phyloP scores from a whole-genome alignment of 2,329 filamentous ascomycete genomes.

The Beauveria bassiana region DNA sequence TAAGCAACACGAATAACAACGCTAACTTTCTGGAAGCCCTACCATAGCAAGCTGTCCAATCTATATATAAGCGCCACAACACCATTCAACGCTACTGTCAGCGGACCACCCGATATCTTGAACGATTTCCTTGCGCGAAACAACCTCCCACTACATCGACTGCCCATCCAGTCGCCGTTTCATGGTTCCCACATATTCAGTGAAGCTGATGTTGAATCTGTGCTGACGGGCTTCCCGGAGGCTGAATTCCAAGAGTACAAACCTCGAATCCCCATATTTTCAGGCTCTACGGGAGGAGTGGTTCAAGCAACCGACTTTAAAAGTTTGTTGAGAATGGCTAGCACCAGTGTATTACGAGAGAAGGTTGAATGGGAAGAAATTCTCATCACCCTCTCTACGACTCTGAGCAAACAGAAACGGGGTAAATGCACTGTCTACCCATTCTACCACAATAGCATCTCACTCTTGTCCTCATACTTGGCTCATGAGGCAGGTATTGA shows the following conservation, averaged over 20 bases:
- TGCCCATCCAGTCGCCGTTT: conserved; percentile 18
- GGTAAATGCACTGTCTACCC: background rate
- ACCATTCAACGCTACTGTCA: conserved; percentile 18
- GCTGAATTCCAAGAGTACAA: background rate
- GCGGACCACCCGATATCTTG: conserved; percentile 18
- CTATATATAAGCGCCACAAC: conserved; percentile 20
- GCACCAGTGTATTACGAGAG: background rate
- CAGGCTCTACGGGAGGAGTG: background rate
- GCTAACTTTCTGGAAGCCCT: background rate
- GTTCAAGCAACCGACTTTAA: background rate
- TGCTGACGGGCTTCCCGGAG: background rate
- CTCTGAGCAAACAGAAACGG: background rate
- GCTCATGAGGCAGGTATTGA: background rate
- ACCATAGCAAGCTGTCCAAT: background rate
- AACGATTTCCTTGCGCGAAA: background rate
- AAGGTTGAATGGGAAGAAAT: background rate
- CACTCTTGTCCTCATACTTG: background rate
- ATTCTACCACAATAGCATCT: background rate
- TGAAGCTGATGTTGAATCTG: background rate
- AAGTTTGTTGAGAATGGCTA: background rate
- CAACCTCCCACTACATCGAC: background rate
- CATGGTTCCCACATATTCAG: conserved; percentile 19
- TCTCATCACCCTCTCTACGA: background rate
- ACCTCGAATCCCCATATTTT: background rate
- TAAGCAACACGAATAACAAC: background rate